Base-by-base conservation (phyloP, 495 filamentous ascomycete genomes). In the Cercophora newfieldiana region DNA sequence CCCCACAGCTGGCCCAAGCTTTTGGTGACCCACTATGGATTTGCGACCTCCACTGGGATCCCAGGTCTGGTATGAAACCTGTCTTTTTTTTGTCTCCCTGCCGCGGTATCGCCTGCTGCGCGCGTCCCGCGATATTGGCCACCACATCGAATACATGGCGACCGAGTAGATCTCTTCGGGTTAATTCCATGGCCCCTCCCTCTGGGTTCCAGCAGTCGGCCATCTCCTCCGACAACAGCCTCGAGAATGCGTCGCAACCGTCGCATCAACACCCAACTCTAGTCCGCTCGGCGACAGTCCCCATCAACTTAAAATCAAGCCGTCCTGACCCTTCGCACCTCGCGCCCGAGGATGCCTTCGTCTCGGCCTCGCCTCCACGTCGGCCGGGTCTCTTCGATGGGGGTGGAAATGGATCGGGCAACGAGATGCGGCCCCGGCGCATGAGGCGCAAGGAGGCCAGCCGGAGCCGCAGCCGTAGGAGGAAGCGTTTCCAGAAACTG, bases 401-500 rank as follows among this genome's bases (percentile, higher is more conserved):
- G n/a, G n/a, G n/a, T 63, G 66, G 71, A 14, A 75, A 75, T 68
- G 70, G 67, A 16, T 76, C 70, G 50, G 75, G 71, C 8, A 70
- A 60, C 51, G 72, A 70, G 33, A 50, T 61, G 29, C 72, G 63
- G 0, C 64, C 64, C 8, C 66, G 67, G 24, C 71, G 69, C 51
- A 56, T 71, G 70, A 72, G 82, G 49, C 75, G 74, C 57, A 76
- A 72, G 68, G 73, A 72, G 47, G 66, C 69, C 14, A 71, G 73
- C 18, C 72, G 73, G 6, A 81, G 80, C 63, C 70, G 77, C 49
- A 83, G 81, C 65, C 77, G 88, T 48, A 88, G 90, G 68, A 81
- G 89, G 67, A 82, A 85, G 74, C 83, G 87, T 66, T 98, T 94
- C 90, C 95, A 96, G 80, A 99, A 98, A 79, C 80, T 99, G 65